Percentiles rank a stretch among this genome's conserved stretches.
phyloP scores from a whole-genome alignment of 2,329 filamentous ascomycete species.

The Alternaria triticina region DNA sequence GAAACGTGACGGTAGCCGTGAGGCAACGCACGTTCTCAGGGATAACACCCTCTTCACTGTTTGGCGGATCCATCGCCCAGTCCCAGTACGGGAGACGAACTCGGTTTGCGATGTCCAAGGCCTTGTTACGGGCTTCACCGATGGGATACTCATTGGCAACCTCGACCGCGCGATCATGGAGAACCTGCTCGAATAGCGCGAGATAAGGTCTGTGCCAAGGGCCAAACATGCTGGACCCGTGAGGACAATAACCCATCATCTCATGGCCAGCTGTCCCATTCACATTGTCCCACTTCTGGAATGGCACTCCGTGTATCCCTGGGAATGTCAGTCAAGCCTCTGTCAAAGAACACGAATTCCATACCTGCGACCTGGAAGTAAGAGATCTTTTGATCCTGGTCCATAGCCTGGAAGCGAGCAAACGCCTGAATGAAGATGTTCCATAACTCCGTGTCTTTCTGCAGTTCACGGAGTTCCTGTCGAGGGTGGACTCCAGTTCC shows the following conservation, averaged over 20 bases:
- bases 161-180: conserved; percentile 37
- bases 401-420: conserved; percentile 40
- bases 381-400: conserved; percentile 38
- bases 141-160: conserved; percentile 37
- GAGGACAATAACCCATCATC: conserved; percentile 39
- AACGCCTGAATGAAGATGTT: conserved; percentile 42
- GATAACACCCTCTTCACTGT: conserved; percentile 31
- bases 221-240: conserved; percentile 38
- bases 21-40: conserved; percentile 29
- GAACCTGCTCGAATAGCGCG: conserved; percentile 42
- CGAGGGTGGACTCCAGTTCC: conserved; percentile 37
- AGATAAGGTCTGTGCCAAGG: conserved; percentile 45
- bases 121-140: conserved; percentile 30
- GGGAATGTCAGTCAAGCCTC: not conserved
- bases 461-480: conserved; percentile 38
- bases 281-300: conserved; percentile 35
- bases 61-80: conserved; percentile 37
- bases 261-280: conserved; percentile 28
- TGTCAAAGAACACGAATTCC: not conserved
- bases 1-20: conserved; percentile 30
- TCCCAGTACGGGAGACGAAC: conserved; percentile 46
- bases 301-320: conserved; percentile 45
- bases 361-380: conserved; percentile 42
- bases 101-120: conserved; percentile 29
- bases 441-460: conserved; percentile 40